Evolutionary conservation across 768 basidiomycete genomes (phyloP).

Genomic region (Amanita molliuscula): DNA sequence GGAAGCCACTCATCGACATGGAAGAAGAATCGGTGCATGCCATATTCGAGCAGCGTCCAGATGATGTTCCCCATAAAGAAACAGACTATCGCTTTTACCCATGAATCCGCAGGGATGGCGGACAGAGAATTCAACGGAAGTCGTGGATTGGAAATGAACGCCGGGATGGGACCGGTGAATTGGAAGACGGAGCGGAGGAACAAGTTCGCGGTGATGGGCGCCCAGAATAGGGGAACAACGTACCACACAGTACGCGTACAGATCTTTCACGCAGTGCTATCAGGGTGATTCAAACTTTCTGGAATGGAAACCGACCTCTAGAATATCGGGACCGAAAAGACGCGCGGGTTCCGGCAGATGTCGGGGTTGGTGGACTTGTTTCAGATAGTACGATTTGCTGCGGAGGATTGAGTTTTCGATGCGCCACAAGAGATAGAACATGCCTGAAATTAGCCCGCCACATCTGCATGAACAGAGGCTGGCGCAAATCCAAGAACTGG

Average conservation of each 20-base stretch:
- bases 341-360: slow-evolving; percentile 78
- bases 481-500: slow-evolving; percentile 83
- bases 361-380: slow-evolving; percentile 95
- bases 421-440: slow-evolving; percentile 10
- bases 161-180: slow-evolving; percentile 63
- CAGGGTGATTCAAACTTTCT: neutral
- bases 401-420: slow-evolving; percentile 3
- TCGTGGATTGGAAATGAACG: slow-evolving; percentile 45
- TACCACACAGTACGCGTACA: slow-evolving; percentile 89
- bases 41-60: slow-evolving; percentile 94
- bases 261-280: slow-evolving; percentile 29
- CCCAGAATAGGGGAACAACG: slow-evolving; percentile 86
- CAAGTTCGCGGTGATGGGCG: slow-evolving; percentile 75
- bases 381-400: slow-evolving; percentile 90
- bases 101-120: slow-evolving; percentile 37
- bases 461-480: slow-evolving; percentile 79
- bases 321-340: slow-evolving; percentile 70
- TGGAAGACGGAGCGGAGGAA: slow-evolving; percentile 75
- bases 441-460: slow-evolving; percentile 81
- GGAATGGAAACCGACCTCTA: slow-evolving; percentile 53
- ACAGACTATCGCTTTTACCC: slow-evolving; percentile 48
- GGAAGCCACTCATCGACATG: slow-evolving; percentile 86
- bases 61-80: slow-evolving; percentile 81
- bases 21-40: slow-evolving; percentile 93
- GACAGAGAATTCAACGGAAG: slow-evolving; percentile 42